Base-by-base conservation (phyloP, 805 yeast genomes). In the Millerago galiae region DNA sequence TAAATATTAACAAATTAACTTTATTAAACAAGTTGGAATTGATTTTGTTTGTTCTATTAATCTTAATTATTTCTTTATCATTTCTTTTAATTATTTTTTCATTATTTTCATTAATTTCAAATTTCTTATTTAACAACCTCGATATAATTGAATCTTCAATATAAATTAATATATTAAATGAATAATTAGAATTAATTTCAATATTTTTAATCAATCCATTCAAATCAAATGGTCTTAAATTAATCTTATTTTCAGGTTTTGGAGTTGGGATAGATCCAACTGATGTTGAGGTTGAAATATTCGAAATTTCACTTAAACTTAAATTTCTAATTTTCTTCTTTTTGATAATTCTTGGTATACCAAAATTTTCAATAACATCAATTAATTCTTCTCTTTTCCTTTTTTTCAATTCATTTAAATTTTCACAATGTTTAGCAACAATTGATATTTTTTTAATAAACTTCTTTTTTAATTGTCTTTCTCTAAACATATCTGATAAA, bases 401-500 rank as follows among this genome's bases (percentile, higher is more conserved):
- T 42, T 66, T 65, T 45, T 63, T 63, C 29, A 56, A 47, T 9
- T 65, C 59, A 28, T 44, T 46, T 49, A 54, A 47, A 34, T 39
- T 43, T 39, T 56, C 43, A 4, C 59, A 49, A 11, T 34, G 45
- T 13, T 35, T 31, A 1, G 71, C 71, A 26, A 52, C 44, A 6
- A 18, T 14, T 4, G 43, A 55, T 2, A 83, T 49, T 18, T 49
- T 60, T 21, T 44, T 47, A 3, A 79, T 51, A 1, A 56, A 43
- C 3, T 36, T 47, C 16, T 40, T 49, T 45, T 67, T 69, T 21
- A 76, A 38, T 2, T 51, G 52, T 8, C 41, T 52, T 1, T 61
- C 50, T 35, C 71, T 56, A 34, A 67, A 56, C 2, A 46, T 27
- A n/a, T 65, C 71, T 0, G 93, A 83, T 35, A 62, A 59, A 2